phyloP scores from a whole-genome alignment of 176 grass and related monocot genomes.

The Raddia guianensis region DNA sequence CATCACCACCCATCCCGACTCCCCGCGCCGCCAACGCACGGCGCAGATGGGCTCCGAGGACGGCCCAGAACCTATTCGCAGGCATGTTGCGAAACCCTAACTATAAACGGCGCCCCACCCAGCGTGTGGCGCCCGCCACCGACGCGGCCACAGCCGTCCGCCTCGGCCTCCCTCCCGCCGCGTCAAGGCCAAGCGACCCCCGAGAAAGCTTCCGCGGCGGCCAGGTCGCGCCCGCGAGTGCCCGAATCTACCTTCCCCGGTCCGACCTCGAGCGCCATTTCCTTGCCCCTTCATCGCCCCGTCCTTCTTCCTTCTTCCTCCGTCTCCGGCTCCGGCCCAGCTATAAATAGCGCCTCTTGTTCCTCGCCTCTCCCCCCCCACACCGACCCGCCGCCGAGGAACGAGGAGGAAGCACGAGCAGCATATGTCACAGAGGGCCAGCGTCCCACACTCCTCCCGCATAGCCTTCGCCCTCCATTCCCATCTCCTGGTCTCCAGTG shows the following conservation, averaged over 20 bases:
- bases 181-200: slow-evolving; percentile 45
- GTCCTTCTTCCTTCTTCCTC: slow-evolving; percentile 24
- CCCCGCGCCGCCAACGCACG: background rate
- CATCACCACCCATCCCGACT: background rate
- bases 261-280: slow-evolving; percentile 1
- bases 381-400: background rate
- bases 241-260: slow-evolving; percentile 58
- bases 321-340: background rate
- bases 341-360: slow-evolving; percentile 36
- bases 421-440: slow-evolving; percentile 87
- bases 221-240: background rate
- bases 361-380: background rate
- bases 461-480: slow-evolving; percentile 92
- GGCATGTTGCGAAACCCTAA: background rate
- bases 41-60: background rate
- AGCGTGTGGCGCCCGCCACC: background rate
- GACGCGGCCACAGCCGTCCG: background rate
- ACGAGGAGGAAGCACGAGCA: slow-evolving; percentile 31
- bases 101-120: background rate
- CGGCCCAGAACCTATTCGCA: no score
- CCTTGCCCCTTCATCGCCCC: slow-evolving; percentile 5
- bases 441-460: slow-evolving; percentile 80
- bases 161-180: background rate
- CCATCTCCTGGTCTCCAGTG: slow-evolving; percentile 90
- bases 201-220: slow-evolving; percentile 3